Evolutionary conservation across 495 filamentous ascomycete species (phyloP), one percentile per base, ranked within the genome.

Genomic region (Penicillium waksmanii): DNA sequence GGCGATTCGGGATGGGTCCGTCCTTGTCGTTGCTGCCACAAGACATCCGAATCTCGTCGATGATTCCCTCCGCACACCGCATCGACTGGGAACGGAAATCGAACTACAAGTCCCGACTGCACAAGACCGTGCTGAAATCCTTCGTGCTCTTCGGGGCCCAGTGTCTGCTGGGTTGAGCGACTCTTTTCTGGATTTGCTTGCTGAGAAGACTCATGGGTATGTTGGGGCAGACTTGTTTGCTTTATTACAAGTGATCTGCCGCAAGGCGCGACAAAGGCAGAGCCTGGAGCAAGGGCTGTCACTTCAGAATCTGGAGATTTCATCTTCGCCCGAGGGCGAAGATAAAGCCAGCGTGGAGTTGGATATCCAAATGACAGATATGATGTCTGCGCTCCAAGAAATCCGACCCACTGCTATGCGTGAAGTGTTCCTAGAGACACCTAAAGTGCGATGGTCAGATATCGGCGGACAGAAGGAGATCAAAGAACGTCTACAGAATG

Each of bases 391-490:
- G 1, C 69, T 89, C 36, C 77, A 79, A 35, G 70, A 80, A 33
- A 80, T 88, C 31, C 84, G 87, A 9, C 94, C 95, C 13, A 93
- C 88, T 11, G 91, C 92, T 2, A 96, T 98, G 88, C 85, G 89
- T 64, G 95, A 96, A 69, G 85, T 97, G 34, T 90, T 96, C 69
- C 74, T 97, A 51, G 89, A 96, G 65, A 88, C 89, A 2, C 94
- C 95, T 0, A 93, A 90, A 50, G 87, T 96, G 48, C 83, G 81
- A 65, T 98, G 92, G 92, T 79, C 81, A 27, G 92, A 98, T 69
- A 96, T 98, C 57, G 95, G 92, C 46, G 95, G 95, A 11, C 90
- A 96, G 63, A 85, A 89, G 58, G 82, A 86, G 43, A 87, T 96
- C 60, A 97, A 96, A 66, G 78, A 84, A 58, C 71, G 82, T 65